Base-by-base conservation (phyloP, 176 grass and related monocot species). In the bread wheat (Triticum aestivum) region DNA sequence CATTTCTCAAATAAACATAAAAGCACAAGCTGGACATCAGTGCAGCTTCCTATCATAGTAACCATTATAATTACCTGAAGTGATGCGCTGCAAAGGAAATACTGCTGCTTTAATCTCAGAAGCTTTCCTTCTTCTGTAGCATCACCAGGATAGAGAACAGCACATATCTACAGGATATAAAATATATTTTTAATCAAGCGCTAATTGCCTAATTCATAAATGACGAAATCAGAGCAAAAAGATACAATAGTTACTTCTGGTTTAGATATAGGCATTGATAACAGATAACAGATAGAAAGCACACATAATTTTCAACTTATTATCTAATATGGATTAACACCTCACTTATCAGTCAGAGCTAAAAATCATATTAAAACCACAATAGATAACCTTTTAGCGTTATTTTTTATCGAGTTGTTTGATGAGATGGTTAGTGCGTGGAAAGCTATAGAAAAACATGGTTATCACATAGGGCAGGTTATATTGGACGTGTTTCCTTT, bases 1-100 rank as follows among this genome's bases (percentile, higher is more conserved):
- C 24, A 49, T 38, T 63, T 86, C 65, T 47, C 26, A 71, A 78
- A 78, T 17, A 79, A 39, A 77, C 4, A 77, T 14, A 77, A 61
- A 61, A 47, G 11, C 17, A 67, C 8, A 33, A 75, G 17, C 20
- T 54, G 65, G 51, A 4, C 52, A 82, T 61, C 42, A 13, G 58
- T 56, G 54, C 58, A 79, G 14, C 18, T 75, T 79, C 68, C 11
- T 61, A 65, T 54, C 24, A 77, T 42, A 76, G 15, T 65, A 87
- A 76, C 15, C 52, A 51, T 74, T 20, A 27, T 45, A 81, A 85
- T 58, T 91, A 99, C 97, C 97, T 99, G 97, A 79, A 99, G 88
- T 82, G 97, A 96, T 90, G 97, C 94, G 39, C 97, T 99, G 87
- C 97, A 99, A 61, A 99, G 94, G 90, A 99, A 99, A 91, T 91